A percentile compares a stretch with the other conserved stretches of the same genome.
phyloP scores from a whole-genome alignment of 2,329 filamentous ascomycete genomes.

The Ophiocordyceps robertsii region DNA sequence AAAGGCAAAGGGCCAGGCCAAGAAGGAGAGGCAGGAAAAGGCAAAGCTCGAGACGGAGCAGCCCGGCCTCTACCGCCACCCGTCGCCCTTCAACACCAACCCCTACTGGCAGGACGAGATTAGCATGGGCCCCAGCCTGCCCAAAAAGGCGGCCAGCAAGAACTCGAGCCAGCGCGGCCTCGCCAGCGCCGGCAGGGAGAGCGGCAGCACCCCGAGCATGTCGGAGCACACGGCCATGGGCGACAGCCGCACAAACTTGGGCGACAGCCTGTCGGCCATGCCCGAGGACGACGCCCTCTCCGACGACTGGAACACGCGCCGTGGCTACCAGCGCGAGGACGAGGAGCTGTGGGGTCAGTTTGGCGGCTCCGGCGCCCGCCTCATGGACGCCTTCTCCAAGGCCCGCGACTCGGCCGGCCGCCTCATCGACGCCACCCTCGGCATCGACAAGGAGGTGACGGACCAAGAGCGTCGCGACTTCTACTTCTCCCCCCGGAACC shows the following conservation, averaged over 20 bases:
- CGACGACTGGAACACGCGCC: constrained; percentile 54
- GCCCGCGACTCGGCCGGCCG: constrained; percentile 42
- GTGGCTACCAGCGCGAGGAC: constrained; percentile 74
- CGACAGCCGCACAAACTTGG: constrained; percentile 20
- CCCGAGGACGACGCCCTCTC: constrained; percentile 24
- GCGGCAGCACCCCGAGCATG: constrained; percentile 25
- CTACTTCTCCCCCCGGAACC: constrained; percentile 47
- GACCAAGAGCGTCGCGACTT: constrained; percentile 44
- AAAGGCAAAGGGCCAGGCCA: constrained; percentile 57
- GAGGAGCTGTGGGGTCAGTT: constrained; percentile 67
- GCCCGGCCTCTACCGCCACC: constrained; percentile 65
- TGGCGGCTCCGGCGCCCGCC: constrained; percentile 37
- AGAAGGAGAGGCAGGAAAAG: constrained; percentile 52
- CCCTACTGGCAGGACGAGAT: constrained; percentile 85
- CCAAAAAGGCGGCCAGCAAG: constrained; percentile 46
- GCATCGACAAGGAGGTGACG: constrained; percentile 37
- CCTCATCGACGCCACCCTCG: constrained; percentile 36
- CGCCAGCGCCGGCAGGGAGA: constrained; percentile 43
- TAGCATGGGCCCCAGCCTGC: constrained; percentile 60
- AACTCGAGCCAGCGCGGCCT: constrained; percentile 46
- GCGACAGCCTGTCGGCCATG: constrained; percentile 13
- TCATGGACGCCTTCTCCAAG: constrained; percentile 45
- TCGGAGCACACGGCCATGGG: constrained; percentile 23
- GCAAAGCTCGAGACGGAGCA: constrained; percentile 52
- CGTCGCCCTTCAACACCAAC: constrained; percentile 73